Percentiles rank a stretch among this genome's conserved stretches.
Conservation (phyloP, 2,329 filamentous ascomycete species). For the Aspergillus melleus region DNA sequence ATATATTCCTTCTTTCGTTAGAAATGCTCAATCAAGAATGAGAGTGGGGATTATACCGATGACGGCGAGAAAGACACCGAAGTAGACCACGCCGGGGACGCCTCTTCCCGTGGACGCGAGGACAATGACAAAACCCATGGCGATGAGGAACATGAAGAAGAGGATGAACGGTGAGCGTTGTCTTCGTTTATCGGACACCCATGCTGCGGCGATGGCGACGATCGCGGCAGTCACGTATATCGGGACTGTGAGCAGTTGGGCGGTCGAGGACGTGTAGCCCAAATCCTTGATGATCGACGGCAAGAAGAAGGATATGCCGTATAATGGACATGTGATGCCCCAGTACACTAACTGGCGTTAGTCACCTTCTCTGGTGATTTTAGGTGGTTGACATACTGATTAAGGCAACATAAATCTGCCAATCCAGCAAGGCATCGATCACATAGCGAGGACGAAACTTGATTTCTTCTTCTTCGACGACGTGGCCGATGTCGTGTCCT, state of each 20-base stretch:
- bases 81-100: constrained; percentile 47
- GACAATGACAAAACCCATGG: constrained; percentile 58
- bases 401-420: constrained; percentile 42
- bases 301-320: constrained; percentile 42
- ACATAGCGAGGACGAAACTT: constrained; percentile 43
- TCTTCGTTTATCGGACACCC: constrained; percentile 57
- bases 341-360: constrained; percentile 37
- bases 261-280: constrained; percentile 40
- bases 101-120: constrained; percentile 35
- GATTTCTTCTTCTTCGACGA: constrained; percentile 28
- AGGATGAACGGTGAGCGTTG: constrained; percentile 59
- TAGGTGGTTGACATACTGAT: constrained; percentile 31
- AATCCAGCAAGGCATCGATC: constrained; percentile 41
- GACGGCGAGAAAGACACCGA: constrained; percentile 49
- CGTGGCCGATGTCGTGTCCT: constrained; percentile 16
- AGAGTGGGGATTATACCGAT: constrained; percentile 36
- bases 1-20: constrained; percentile 40
- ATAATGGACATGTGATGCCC: constrained; percentile 44
- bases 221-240: constrained; percentile 43
- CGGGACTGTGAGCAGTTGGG: constrained; percentile 43
- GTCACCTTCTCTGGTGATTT: not conserved
- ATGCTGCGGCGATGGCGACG: constrained; percentile 48
- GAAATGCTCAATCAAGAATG: not conserved
- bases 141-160: constrained; percentile 53
- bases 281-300: constrained; percentile 45